Evolutionary conservation across 1,139 yeast genomes (phyloP), one percentile per base, ranked within the genome.

Genomic region (Kodamaea suecica): DNA sequence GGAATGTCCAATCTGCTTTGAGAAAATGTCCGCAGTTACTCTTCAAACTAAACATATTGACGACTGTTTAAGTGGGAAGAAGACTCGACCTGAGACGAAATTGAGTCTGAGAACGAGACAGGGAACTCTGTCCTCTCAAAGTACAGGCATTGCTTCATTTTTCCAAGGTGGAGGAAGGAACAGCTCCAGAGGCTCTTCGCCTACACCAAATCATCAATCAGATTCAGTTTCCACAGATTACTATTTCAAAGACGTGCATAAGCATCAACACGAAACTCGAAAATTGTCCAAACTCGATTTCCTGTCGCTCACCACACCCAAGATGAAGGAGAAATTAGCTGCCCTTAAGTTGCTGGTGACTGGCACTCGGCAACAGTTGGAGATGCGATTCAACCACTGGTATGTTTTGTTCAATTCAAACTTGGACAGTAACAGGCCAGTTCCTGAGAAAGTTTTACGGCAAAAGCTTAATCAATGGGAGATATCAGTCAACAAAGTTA

Each of bases 341-440:
- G 66, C 71, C 4, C 54, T 77, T 21, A 76, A 77, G 14, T 55
- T 90, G 5, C 76, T 90, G 0, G 67, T 77, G 0, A 53, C 55
- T 4, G 97, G 97, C 0, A 61, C 80, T 3, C 63, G 86, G 42
- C 61, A 62, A 17, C 83, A 77, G 45, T 52, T 88, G 46, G 90
- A 85, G 42, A 61, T 74, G 21, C 64, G 97, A 30, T 84, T 84
- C 53, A 79, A 79, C 40, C 95, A 90, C 44, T 90, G 81, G 64
- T 78, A 84, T 41, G 78, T 83, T 24, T 54, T 88, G 11, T 84
- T 81, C 78, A 90, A 90, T 50, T 82, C 96, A 12, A 88, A 88
- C 50, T 70, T 81, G 33, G 97, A 88, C 51, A 73, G 88, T n/a
- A 66, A 75, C 33, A 67, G 66, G 19, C 97, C 96, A 0, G 75